Evolutionary conservation across 2,329 filamentous ascomycete genomes (phyloP), one percentile per base, ranked within the genome.

Genomic region (Coniochaeta sp.): DNA sequence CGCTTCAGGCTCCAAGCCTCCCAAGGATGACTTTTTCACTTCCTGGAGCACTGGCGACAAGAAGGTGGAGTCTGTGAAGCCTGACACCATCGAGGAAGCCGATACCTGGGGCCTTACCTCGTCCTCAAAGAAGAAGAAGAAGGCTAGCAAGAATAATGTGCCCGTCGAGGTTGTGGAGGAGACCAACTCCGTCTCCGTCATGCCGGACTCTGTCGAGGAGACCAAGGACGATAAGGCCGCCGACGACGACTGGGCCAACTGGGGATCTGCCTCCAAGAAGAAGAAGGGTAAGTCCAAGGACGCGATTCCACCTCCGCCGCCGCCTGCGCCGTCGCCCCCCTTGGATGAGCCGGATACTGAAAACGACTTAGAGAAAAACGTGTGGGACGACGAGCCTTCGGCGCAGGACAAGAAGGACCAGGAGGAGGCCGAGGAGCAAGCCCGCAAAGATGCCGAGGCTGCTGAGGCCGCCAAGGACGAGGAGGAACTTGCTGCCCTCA

Each of bases 21-120:
- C 63, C 13, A 70, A 71, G 38, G 76, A 79, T 51, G 77, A 77
- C 52, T 79, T 80, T 82, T 81, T 80, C 63, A 75, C 70, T 53
- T 75, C 76, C 47, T 83, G 80, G 72, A 77, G 75, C 28, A 79
- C 74, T 49, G 69, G 72, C 10, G 62, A 70, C 52, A 70, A 69
- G 59, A 66, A 67, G 51, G 71, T 55, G 47, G 64, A 61, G 47
- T 64, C 61, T 50, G 62, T 69, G 55, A 71, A 71, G 55, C 68
- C 68, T 31, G 68, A 74, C 54, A 63, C 65, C 24, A 68, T 70
- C 42, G 72, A 76, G 56, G 73, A 76, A 53, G 69, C 71, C 13
- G 67, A 71, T 48, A 57, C 61, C 16, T 72, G 71, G 72, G 67
- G 63, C 8, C 45, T 60, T 6, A 61, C 56, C 22, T 63, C 64